Base-by-base conservation (phyloP, 768 basidiomycete species). In the Boletus bicolor region DNA sequence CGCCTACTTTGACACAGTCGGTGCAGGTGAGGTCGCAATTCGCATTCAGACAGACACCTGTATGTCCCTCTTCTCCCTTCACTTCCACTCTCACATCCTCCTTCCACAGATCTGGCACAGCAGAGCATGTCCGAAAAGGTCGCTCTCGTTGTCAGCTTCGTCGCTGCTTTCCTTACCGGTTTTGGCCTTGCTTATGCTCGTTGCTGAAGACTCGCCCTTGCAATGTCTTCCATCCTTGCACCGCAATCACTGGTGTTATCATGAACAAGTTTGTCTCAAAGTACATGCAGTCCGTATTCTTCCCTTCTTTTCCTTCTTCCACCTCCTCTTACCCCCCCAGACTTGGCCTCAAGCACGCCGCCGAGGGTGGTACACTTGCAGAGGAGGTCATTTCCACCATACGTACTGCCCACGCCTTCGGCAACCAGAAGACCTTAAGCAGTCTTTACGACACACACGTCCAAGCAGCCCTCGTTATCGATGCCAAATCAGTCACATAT, bases 371-470 rank as follows among this genome's bases (percentile, higher is more conserved):
- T 35, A 86, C 82, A 10, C 67, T 97, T 14, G 94, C 93, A 0
- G 95, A 98, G 72, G 95, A 97, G 70, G 93, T 93, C 61, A 90
- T 98, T 55, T 88, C 91, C 0, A 89, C 89, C 43, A 76, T 98
- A 56, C 86, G 94, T n/a, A 95, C 92, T 1, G 84, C 91, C 3
- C 91, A 96, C 56, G 94, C 95, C 0, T 98, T 98, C 63, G 92
- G 92, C 41, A 87, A 85, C 0, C 90, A 93, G 72, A 73, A 67
- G 6, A 78, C 77, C 34, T 76, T 98, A 43, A 64, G 82, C 2
- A 60, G 61, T 5, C 72, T 91, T 19, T 98, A 96, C 69, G 81
- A 91, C 64, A 59, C 44, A 2, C 79, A 82, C 54, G 80, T 93
- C 60, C 71, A 76, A 24, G 63, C 76, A 56, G 82, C 89, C 7